phyloP scores from a whole-genome alignment of 2,329 filamentous ascomycete species.

The Alternaria alternata region DNA sequence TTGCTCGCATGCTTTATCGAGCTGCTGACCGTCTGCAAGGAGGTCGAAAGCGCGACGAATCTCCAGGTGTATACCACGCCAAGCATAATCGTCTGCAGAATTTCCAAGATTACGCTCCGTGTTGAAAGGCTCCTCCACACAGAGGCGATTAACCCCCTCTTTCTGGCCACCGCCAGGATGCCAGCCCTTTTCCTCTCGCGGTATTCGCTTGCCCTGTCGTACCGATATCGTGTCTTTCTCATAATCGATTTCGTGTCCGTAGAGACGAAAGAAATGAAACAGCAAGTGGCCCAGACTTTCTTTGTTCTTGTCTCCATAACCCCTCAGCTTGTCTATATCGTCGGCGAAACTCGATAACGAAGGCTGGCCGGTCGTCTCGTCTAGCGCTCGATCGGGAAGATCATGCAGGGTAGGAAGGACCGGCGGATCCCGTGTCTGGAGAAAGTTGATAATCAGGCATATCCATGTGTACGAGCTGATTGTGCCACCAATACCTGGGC shows the following conservation, averaged over 20 bases:
- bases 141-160: constrained; percentile 74
- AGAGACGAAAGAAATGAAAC: constrained; percentile 95
- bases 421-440: constrained; percentile 85
- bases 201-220: constrained; percentile 77
- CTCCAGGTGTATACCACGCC: constrained; percentile 88
- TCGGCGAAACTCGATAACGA: constrained; percentile 81
- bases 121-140: constrained; percentile 97
- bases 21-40: constrained; percentile 74
- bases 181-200: constrained; percentile 90
- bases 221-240: constrained; percentile 85
- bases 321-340: constrained; percentile 76
- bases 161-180: constrained; percentile 64
- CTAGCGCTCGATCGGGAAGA: constrained; percentile 67
- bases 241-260: constrained; percentile 92
- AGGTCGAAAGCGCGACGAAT: constrained; percentile 86
- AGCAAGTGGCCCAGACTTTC: constrained; percentile 85
- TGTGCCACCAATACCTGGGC: constrained; percentile 81
- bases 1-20: constrained; percentile 85
- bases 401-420: constrained; percentile 88
- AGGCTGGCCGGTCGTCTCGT: constrained; percentile 67
- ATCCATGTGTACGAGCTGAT: constrained; percentile 99
- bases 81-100: constrained; percentile 94
- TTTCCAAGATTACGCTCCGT: constrained; percentile 88
- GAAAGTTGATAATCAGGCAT: constrained; percentile 95
- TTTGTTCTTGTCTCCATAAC: constrained; percentile 80